Evolutionary conservation across 805 yeast species (phyloP), one percentile per base, ranked within the genome.

Genomic region (Naumovozyma dairenensis): DNA sequence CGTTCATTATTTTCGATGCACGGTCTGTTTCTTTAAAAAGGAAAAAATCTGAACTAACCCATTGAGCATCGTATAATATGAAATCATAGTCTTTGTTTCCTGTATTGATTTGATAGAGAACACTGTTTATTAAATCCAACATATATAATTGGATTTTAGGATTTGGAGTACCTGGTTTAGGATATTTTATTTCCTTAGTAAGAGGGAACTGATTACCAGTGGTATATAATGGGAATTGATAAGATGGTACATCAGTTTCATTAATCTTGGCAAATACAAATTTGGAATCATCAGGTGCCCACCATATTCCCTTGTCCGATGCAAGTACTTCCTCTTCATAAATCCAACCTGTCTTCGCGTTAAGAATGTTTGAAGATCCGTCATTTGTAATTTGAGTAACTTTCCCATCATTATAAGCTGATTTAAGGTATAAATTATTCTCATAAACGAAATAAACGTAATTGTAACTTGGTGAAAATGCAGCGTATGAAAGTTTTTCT

Each of bases 301-400:
- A 81, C 81, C 85, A 80, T 9, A 80, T 59, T 0, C 80, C 74
- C 22, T 53, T 57, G 40, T 79, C 87, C 12, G 59, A 46, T 0
- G 67, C 67, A 9, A 76, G 56, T 1, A 82, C 82, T 47, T 82
- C 94, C 49, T 82, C 93, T 52, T 82, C 93, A 53, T 81, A 81
- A 2, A 81, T 77, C 92, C 93, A 82, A 48, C 81, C 92, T 0
- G 87, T 76, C 41, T 67, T 77, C 5, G 84, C 94, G 44, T 81
- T 77, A 39, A 69, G 65, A 4, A 80, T 59, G 13, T 66, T 57
- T 0, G 41, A 48, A 9, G 67, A 59, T 0, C 86, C 87, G 49
- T 72, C 80, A 4, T 36, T n/a, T 0, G 65, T 58, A 2, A 60
- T 34, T 28, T 48, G 49, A 5, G 31, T 29, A 13, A 36, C 32